A percentile compares a stretch with the other conserved stretches of the same genome.
These are phyloP conservation scores for Aspergillus pseudotamarii DNA, from an alignment of 2,329 filamentous ascomycete genomes.

Conservation along the genomic window DNA sequence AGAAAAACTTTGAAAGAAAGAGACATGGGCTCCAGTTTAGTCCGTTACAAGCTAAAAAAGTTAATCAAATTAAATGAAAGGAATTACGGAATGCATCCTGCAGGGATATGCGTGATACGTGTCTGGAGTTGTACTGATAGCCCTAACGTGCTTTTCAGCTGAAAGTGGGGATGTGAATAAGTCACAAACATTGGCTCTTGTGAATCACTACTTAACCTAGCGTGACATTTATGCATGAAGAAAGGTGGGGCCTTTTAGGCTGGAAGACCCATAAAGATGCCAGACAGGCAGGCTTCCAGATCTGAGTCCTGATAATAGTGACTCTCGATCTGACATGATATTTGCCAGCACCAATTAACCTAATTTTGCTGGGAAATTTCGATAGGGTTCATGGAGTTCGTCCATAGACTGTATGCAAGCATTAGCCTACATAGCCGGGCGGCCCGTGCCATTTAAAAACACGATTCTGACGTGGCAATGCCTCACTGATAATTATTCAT, in stretches of 20 bases:
- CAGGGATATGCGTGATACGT: not conserved
- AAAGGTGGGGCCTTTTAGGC: not conserved
- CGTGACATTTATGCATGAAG: not conserved
- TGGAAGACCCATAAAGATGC: not conserved
- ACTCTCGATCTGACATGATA: not conserved
- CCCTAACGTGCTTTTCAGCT: no score
- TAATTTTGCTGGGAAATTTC: not conserved
- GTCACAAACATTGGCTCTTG: not conserved
- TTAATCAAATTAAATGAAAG: no score
- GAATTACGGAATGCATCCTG: not conserved
- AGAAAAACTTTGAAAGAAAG: no score
- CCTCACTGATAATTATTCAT: no score
- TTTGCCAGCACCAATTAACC: not conserved
- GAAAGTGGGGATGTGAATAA: not conserved
- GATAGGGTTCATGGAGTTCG: not conserved
- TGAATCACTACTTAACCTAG: not conserved
- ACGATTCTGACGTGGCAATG: no score
- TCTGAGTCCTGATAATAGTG: not conserved
- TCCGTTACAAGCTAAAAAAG: no score
- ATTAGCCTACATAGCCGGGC: not conserved
- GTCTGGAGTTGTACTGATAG: not conserved
- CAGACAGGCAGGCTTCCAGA: not conserved
- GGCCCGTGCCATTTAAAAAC: no score
- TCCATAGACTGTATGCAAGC: not conserved
- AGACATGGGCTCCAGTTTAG: not conserved